These are phyloP conservation scores for Paramecium octaurelia DNA, from an alignment of 73 alveolate species.

Conservation along the genomic window DNA sequence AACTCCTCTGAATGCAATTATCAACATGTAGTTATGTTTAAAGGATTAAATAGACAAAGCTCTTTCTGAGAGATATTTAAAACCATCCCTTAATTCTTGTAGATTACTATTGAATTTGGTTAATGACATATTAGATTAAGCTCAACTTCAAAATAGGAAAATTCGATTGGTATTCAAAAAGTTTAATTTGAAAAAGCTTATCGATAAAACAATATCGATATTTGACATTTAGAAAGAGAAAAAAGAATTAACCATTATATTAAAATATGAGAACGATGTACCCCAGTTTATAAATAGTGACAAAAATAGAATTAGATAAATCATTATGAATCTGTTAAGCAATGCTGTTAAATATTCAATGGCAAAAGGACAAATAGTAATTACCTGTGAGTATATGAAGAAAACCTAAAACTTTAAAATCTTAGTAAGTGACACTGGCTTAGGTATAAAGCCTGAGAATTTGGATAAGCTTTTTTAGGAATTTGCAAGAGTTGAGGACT, in stretches of 20 bases:
- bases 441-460: slow-evolving; percentile 54
- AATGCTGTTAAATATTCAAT: slow-evolving; percentile 66
- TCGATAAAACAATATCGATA: slow-evolving; percentile 20
- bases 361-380: slow-evolving; percentile 28
- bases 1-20: slow-evolving; percentile 54
- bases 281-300: slow-evolving; percentile 31
- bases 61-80: background rate
- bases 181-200: slow-evolving; percentile 55
- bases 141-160: slow-evolving; percentile 29
- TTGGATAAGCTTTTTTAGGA: slow-evolving; percentile 7
- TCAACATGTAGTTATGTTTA: slow-evolving; percentile 22
- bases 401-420: background rate
- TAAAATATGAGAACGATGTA: background rate
- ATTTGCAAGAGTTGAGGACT: background rate
- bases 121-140: slow-evolving; percentile 63
- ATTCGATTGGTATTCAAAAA: slow-evolving; percentile 23
- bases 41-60: background rate
- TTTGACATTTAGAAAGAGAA: slow-evolving; percentile 12
- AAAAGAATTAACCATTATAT: slow-evolving; percentile 41
- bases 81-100: slow-evolving; percentile 58
- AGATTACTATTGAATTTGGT: slow-evolving; percentile 45
- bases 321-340: slow-evolving; percentile 50
- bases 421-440: slow-evolving; percentile 31
- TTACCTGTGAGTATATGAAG: background rate
- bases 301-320: slow-evolving; percentile 50